Conservation (phyloP, 805 yeast genomes). For the Clavispora fructus region DNA sequence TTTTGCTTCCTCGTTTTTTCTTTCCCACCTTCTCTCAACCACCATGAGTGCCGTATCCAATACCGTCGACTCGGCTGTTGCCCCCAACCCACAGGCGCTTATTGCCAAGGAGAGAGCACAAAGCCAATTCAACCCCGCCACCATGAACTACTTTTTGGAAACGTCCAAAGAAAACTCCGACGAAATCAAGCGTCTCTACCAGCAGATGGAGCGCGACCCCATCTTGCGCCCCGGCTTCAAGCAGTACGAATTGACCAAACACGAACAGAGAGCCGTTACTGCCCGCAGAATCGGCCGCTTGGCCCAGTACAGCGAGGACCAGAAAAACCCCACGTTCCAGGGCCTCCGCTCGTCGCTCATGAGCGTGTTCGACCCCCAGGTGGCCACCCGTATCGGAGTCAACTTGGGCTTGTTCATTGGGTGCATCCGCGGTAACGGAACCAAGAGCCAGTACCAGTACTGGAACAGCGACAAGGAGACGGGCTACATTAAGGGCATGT, state of each 20-base stretch:
- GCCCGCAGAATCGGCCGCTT: constrained; percentile 14
- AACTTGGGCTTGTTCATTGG: constrained; percentile 17
- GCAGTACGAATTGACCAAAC: constrained; percentile 15
- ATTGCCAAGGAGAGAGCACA: constrained; percentile 17
- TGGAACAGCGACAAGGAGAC: constrained; percentile 17
- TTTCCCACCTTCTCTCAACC: background rate
- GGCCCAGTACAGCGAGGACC: constrained; percentile 16
- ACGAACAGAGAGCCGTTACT: constrained; percentile 15
- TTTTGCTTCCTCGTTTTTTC: no score
- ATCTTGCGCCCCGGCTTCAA: constrained; percentile 12
- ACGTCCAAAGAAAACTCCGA: constrained; percentile 16
- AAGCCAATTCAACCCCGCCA: constrained; percentile 15
- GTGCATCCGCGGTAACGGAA: constrained; percentile 19
- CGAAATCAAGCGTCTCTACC: constrained; percentile 9
- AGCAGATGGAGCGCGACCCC: constrained; percentile 17
- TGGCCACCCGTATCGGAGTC: constrained; percentile 16
- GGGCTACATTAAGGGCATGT: constrained; percentile 9
- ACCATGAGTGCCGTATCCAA: constrained; percentile 1
- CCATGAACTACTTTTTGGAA: constrained; percentile 24
- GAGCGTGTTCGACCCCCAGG: constrained; percentile 14
- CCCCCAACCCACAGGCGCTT: constrained; percentile 19
- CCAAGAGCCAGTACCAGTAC: constrained; percentile 12
- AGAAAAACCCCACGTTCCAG: constrained; percentile 4
- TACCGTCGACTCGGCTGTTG: constrained; percentile 15
- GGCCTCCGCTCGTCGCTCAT: constrained; percentile 8